These are phyloP conservation scores for Colletotrichum caudatum DNA, from an alignment of 2,329 filamentous ascomycete genomes.

Conservation along the genomic window DNA sequence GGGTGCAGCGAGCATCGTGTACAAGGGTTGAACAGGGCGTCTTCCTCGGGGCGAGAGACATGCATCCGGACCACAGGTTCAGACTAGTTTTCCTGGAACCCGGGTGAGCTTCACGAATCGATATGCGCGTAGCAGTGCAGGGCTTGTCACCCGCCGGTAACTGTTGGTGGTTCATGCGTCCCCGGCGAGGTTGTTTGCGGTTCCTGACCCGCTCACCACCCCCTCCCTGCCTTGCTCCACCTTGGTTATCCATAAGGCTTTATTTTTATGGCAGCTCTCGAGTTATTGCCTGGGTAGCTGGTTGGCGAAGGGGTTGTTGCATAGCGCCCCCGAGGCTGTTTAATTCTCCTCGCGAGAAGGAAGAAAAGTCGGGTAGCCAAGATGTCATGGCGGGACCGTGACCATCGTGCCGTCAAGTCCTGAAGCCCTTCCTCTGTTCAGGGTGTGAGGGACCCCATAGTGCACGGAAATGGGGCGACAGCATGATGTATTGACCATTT, in stretches of 20 bases:
- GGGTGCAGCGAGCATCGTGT: conserved; percentile 1
- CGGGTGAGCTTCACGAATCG: conserved; percentile 3
- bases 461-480: not conserved
- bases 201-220: not conserved
- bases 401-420: not conserved
- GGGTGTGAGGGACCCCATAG: no score
- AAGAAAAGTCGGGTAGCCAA: not conserved
- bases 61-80: not conserved
- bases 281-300: not conserved
- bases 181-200: not conserved
- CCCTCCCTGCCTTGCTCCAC: not conserved
- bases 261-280: not conserved
- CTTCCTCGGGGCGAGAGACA: not conserved
- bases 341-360: not conserved
- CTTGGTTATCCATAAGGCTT: not conserved
- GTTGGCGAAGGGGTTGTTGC: not conserved
- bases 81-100: not conserved
- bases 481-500: not conserved
- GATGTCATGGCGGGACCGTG: not conserved
- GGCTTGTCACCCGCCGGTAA: not conserved
- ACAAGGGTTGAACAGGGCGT: conserved; percentile 10
- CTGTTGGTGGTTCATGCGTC: not conserved
- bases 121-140: not conserved
- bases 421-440: not conserved
- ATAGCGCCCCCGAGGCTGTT: not conserved